These are phyloP conservation scores for Violaceomyces palustris DNA, from an alignment of 1,284 basidiomycete genomes.

Conservation along the genomic window DNA sequence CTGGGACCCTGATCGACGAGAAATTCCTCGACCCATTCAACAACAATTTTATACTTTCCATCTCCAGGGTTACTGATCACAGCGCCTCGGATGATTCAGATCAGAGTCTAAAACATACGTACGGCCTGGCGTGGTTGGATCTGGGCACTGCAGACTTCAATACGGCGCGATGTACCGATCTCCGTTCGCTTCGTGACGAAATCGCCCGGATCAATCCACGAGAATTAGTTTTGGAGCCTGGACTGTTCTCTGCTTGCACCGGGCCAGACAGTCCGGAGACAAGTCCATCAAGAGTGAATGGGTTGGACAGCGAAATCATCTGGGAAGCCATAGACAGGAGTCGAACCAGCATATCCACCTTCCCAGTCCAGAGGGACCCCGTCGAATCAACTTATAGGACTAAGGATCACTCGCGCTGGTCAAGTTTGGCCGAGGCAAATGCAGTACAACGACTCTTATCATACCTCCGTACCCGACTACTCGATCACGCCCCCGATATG, in stretches of 20 bases:
- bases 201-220: conserved; percentile 38
- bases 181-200: conserved; percentile 37
- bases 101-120: too few species aligned
- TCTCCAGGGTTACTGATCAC: conserved; percentile 2
- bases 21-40: conserved; percentile 47
- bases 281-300: too few species aligned
- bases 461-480: conserved; percentile 43
- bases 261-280: too few species aligned
- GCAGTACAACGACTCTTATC: conserved; percentile 32
- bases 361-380: too few species aligned
- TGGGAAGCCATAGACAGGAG: conserved; percentile 9
- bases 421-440: conserved; percentile 14
- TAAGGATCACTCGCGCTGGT: too few species aligned
- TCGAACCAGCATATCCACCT: conserved; percentile 1
- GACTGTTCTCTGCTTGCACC: conserved; percentile 3
- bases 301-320: conserved; percentile 2
- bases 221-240: conserved; percentile 38
- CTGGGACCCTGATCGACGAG: conserved; percentile 50
- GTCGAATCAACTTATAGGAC: too few species aligned
- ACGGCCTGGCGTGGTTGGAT: conserved; percentile 49
- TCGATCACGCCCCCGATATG: conserved; percentile 19
- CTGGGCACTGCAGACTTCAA: conserved; percentile 49
- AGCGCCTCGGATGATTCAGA: too few species aligned
- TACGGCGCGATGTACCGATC: conserved; percentile 31
- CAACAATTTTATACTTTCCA: conserved; percentile 45